Evolutionary conservation across 352 stramenopile species (phyloP), one percentile per base, ranked within the genome.

Genomic region (Pythium aquatile): DNA sequence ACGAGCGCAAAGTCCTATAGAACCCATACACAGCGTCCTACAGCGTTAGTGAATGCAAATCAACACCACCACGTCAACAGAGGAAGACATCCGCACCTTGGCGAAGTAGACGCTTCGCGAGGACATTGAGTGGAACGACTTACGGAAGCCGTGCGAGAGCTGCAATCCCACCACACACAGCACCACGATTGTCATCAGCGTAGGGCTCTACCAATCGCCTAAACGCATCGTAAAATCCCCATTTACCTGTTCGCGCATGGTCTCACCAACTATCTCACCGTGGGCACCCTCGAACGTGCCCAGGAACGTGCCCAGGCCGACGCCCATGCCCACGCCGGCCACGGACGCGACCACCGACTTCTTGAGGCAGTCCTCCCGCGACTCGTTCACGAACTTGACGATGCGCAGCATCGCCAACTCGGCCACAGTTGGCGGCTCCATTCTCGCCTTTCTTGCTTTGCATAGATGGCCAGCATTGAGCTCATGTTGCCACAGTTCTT

Each of bases 251-350:
- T 94, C 78, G 53, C 82, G 85, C 85, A 94, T 96, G 42, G 80
- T 93, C 33, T 87, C 83, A 49, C 87, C 87, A 24, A 94, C 79
- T 11, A 96, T 72, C 52, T 96, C 87, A 53, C 87, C 87, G 46
- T 96, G 87, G 24, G 87, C 87, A 29, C 85, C 87, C 61, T 96
- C 87, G 46, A 96, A 94, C 42, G 87, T 96, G 68, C 87, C 87
- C 11, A 96, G 78, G 62, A 96, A 96, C 44, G 82, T 89, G 67
- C 87, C 87, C 35, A 96, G 67, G 1, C 87, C 85, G 17, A 96
- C 76, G 59, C 87, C 87, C 85, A 96, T 94, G 59, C 61, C 65
- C 14, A 75, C 83, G 40, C 87, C 87, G 53, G 76, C 78, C 39
- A 91, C 78, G 4, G 79, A 83, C 17, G 87, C 82, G 14, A 96